Evolutionary conservation across 371 early-diverging fungal species (phyloP), one percentile per base, ranked within the genome.

Genomic region (Ecytonucleospora hepatopenaei): DNA sequence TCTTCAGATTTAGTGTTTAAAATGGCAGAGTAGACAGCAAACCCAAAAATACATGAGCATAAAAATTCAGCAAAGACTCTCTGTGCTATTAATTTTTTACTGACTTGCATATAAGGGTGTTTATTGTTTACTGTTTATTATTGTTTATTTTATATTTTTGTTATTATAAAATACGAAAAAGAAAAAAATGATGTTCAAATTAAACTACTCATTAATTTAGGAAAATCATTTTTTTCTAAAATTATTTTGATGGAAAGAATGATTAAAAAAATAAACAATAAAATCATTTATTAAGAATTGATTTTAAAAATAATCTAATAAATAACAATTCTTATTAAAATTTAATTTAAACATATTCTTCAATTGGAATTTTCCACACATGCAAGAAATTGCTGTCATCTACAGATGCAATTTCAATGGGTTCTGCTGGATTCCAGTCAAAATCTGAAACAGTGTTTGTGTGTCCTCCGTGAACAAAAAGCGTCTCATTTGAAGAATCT

Each of bases 401-500:
- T 1, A 88, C 87, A 68, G 87, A 87, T 68, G 89, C 87, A 68
- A 95, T 84, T 17, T 89, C 88, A 91, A 91, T 94, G 31, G 87
- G 89, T 68, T 90, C 90, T 68, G 88, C 84, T 63, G 84, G 87
- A 83, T 93, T 94, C 94, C 95, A 97, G 49, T 85, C 84, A 65
- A 95, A 85, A 77, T 97, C 96, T 33, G 89, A 86, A 33, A 97
- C 89, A 72, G 86, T 86, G 82, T 87, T 88, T 23, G 94, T 94
- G 77, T 97, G 97, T 24, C 97, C 97, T 57, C 92, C 92, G 74
- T 97, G 96, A 48, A 95, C 84, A 83, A 95, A 97, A 82, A 94
- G 77, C 21, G 95, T 82, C 79, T 97, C 97, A 24, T 95, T 92
- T 62, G 93, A 93, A 2, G 94, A 94, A 79, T 97, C 94, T 73